Base-by-base conservation (phyloP, 2,329 filamentous ascomycete species). In the Cercospora zeina region DNA sequence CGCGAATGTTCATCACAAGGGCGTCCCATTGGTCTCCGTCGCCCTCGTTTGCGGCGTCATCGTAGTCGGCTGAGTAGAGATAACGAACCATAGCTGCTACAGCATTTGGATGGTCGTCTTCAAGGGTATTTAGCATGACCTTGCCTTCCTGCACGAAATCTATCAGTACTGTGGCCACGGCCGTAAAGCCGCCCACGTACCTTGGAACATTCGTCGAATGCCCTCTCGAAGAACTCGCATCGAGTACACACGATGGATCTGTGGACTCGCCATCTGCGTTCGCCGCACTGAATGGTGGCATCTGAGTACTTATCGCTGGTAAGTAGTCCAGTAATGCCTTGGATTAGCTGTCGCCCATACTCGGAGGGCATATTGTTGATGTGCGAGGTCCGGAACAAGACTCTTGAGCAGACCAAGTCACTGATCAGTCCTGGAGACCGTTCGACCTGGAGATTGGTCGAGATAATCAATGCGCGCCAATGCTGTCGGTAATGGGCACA, bases 181-280 rank as follows among this genome's bases (percentile, higher is more conserved):
- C n/a, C n/a, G n/a, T n/a, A n/a, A n/a, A n/a, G n/a, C n/a, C n/a
- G n/a, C n/a, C n/a, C n/a, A n/a, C 54, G 19, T 33, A 62, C 65
- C 62, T 67, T 67, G 62, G 65, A 71, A 3, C 54, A 21, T 7
- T 62, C 64, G n/a, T 65, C 58, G 45, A 68, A 70, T 0, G 69
- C 68, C 13, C 62, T 62, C 4, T 58, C 54, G 45, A 73, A 71
- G 60, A 65, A 72, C 1, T 66, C 60, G 10, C 68, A 72, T 16
- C 66, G 65, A 13, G 61, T 2, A 33, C 70, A 72, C 4, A 73
- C 45, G n/a, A 71, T 61, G 0, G 42, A 50, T 36, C 70, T 69
- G 59, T 73, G 70, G 2, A 70, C 67, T 8, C 55, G 51, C 61
- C 65, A 70, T 13, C 21, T 57, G 36, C 61, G 62, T 5, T 62